phyloP scores from a whole-genome alignment of 176 grass and related monocot genomes.

The Puccinellia tenuiflora region DNA sequence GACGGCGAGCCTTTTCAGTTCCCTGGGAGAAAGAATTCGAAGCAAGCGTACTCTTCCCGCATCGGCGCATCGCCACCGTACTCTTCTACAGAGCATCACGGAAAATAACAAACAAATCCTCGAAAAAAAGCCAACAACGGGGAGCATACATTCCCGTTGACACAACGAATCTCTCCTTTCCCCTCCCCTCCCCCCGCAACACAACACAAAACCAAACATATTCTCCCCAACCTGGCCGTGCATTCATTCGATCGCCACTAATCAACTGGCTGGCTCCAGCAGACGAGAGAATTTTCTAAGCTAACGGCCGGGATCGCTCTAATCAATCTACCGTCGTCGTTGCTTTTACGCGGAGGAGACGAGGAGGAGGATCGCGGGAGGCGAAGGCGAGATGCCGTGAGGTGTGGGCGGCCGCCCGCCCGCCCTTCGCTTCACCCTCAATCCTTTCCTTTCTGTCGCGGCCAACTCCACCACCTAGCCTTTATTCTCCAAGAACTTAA shows the following conservation, averaged over 20 bases:
- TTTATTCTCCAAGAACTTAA: constrained; percentile 53
- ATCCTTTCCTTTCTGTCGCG: constrained; percentile 66
- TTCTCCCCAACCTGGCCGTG: constrained; percentile 6
- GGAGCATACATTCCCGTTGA: constrained; percentile 48
- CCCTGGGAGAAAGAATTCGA: constrained; percentile 8
- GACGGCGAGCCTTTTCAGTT: not conserved
- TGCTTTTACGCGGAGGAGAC: constrained; percentile 32
- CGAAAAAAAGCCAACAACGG: constrained; percentile 8
- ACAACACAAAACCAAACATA: constrained; percentile 21
- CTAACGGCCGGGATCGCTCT: not conserved
- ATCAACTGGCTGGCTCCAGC: constrained; percentile 23
- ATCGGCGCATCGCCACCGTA: constrained; percentile 15
- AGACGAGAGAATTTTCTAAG: constrained; percentile 8
- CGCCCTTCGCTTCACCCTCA: constrained; percentile 44
- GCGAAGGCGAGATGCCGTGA: constrained; percentile 42
- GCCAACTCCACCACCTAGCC: constrained; percentile 28
- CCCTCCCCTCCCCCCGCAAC: not conserved
- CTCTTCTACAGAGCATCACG: not conserved
- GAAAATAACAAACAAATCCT: not conserved
- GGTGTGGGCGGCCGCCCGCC: constrained; percentile 18
- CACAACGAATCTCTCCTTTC: constrained; percentile 50
- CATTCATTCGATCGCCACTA: constrained; percentile 21
- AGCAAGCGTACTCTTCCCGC: constrained; percentile 50
- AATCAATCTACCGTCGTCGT: not conserved
- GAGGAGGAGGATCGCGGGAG: not conserved